phyloP scores from a whole-genome alignment of 495 filamentous ascomycete species.

The Thermochaetoides thermophila region DNA sequence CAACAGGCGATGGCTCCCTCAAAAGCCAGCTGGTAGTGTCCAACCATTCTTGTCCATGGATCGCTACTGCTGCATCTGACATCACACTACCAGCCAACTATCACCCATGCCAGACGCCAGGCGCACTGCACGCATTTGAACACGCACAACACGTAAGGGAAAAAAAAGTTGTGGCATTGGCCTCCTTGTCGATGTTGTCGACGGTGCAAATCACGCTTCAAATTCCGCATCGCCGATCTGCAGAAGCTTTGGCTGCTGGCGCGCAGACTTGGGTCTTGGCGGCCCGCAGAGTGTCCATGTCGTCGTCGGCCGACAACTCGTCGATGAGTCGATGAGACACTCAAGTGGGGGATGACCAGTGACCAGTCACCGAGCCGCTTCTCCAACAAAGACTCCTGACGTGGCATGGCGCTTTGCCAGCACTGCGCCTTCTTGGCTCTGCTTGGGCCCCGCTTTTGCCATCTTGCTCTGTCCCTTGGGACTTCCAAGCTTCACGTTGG shows the following conservation, averaged over 20 bases:
- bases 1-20: too few relatives aligned
- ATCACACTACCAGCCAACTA: too few relatives aligned
- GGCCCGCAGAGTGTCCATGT: too few relatives aligned
- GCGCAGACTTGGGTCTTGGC: too few relatives aligned
- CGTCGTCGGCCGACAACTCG: conserved; percentile 4
- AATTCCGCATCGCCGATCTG: conserved; percentile 6
- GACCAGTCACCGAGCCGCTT: too few relatives aligned
- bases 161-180: conserved; percentile 5
- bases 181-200: background rate
- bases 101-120: too few relatives aligned
- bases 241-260: conserved; percentile 3
- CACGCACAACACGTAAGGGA: background rate
- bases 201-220: conserved; percentile 1
- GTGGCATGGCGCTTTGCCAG: conserved; percentile 18
- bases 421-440: conserved; percentile 3
- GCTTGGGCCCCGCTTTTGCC: conserved; percentile 7
- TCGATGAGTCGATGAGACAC: conserved; percentile 2
- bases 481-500: too few relatives aligned
- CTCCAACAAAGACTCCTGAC: conserved; percentile 13
- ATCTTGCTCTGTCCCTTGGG: background rate
- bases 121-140: background rate
- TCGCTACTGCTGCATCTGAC: too few relatives aligned
- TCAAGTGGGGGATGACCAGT: too few relatives aligned
- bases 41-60: too few relatives aligned
- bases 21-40: too few relatives aligned